Conservation (phyloP, 768 basidiomycete genomes). For the Trametes elegans region DNA sequence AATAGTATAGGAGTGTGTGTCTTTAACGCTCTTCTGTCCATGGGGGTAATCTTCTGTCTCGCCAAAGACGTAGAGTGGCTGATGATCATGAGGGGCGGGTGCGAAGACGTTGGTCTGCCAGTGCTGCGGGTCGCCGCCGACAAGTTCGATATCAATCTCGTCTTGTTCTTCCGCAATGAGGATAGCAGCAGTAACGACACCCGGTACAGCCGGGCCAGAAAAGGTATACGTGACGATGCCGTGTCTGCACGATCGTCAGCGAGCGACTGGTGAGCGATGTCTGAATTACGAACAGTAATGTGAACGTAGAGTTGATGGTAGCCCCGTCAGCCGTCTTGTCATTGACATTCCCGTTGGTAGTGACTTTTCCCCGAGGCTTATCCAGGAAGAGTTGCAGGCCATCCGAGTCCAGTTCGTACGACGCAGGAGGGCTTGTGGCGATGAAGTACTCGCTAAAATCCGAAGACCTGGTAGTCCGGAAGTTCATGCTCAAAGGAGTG, state of each 20-base stretch:
- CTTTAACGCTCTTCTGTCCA: conserved; percentile 15
- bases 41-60: conserved; percentile 30
- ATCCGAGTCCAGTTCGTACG: conserved; percentile 27
- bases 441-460: conserved; percentile 25
- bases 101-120: conserved; percentile 45
- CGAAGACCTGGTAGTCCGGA: conserved; percentile 22
- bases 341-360: conserved; percentile 34
- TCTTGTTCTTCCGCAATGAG: conserved; percentile 34
- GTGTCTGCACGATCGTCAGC: conserved; percentile 24
- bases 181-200: conserved; percentile 41
- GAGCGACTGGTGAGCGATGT: too few species aligned
- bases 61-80: conserved; percentile 38
- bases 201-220: conserved; percentile 31
- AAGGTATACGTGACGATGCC: conserved; percentile 38
- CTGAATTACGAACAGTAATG: conserved; percentile 28
- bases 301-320: conserved; percentile 41
- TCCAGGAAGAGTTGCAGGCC: conserved; percentile 35
- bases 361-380: conserved; percentile 32
- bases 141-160: conserved; percentile 44
- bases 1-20: conserved; percentile 37
- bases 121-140: conserved; percentile 36
- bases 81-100: conserved; percentile 28
- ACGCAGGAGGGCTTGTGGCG: conserved; percentile 30
- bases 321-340: conserved; percentile 37
- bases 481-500: conserved; percentile 29